phyloP scores from a whole-genome alignment of 2,329 filamentous ascomycete species.

The Thelonectria rubi region DNA sequence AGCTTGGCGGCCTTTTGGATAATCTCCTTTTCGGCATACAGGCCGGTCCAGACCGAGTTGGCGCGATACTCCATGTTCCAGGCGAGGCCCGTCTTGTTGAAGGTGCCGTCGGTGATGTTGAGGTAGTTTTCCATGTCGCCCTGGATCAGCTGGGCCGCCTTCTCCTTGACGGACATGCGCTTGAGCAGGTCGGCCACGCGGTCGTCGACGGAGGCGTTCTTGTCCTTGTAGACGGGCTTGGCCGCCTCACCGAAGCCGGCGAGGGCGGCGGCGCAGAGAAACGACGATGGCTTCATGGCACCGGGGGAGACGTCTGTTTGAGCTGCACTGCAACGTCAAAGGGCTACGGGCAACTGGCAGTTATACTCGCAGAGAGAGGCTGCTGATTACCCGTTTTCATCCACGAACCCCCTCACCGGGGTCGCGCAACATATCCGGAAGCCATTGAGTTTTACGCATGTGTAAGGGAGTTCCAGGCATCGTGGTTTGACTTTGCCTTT shows the following conservation, averaged over 20 bases:
- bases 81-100: slow-evolving; percentile 73
- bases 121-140: slow-evolving; percentile 80
- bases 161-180: slow-evolving; percentile 79
- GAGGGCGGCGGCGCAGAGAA: slow-evolving; percentile 37
- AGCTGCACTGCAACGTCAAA: not conserved
- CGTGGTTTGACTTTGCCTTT: slow-evolving; percentile 21
- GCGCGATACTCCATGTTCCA: slow-evolving; percentile 72
- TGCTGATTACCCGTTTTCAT: slow-evolving; percentile 35
- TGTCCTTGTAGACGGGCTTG: slow-evolving; percentile 68
- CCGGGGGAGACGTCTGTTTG: slow-evolving; percentile 17
- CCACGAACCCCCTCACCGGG: slow-evolving; percentile 17
- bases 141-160: slow-evolving; percentile 74
- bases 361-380: slow-evolving; percentile 15
- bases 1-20: slow-evolving; percentile 69
- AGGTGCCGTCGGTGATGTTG: slow-evolving; percentile 70
- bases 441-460: slow-evolving; percentile 4
- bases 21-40: slow-evolving; percentile 70
- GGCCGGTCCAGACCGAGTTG: slow-evolving; percentile 78
- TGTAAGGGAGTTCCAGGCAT: slow-evolving; percentile 14
- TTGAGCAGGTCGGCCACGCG: slow-evolving; percentile 73
- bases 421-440: slow-evolving; percentile 20
- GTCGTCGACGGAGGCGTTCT: slow-evolving; percentile 68
- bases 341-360: slow-evolving; percentile 5
- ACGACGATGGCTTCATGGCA: slow-evolving; percentile 45
- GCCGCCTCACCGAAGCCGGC: slow-evolving; percentile 39